A percentile compares a stretch with the other conserved stretches of the same genome.
phyloP scores from a whole-genome alignment of 2,329 filamentous ascomycete species.

The Penicillium sp. region DNA sequence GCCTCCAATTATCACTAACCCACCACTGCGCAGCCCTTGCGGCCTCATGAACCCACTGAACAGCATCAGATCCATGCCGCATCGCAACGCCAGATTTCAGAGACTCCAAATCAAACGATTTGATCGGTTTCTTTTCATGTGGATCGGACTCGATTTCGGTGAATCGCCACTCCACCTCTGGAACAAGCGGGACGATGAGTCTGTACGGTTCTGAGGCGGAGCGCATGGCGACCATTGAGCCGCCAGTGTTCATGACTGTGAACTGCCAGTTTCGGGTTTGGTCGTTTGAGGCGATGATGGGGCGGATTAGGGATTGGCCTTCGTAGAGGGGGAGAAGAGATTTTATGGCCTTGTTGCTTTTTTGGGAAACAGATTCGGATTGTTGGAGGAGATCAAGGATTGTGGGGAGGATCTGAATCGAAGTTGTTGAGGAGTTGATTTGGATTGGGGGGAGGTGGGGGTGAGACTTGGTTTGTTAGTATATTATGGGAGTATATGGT shows the following conservation, averaged over 20 bases:
- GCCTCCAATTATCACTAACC: constrained; percentile 35
- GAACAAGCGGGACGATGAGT: constrained; percentile 72
- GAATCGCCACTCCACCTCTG: constrained; percentile 58
- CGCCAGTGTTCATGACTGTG: constrained; percentile 37
- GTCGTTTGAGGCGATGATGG: constrained; percentile 35
- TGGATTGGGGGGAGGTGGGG: constrained; percentile 24
- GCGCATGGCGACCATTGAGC: constrained; percentile 62
- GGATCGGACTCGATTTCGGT: constrained; percentile 37
- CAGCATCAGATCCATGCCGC: constrained; percentile 33
- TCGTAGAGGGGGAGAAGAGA: constrained; percentile 49
- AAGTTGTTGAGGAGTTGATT: constrained; percentile 21
- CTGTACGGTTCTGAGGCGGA: constrained; percentile 73
- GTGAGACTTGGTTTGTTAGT: constrained; percentile 11
- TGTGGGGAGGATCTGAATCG: constrained; percentile 45
- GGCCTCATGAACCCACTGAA: constrained; percentile 37
- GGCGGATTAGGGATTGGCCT: constrained; percentile 49
- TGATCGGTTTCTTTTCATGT: constrained; percentile 33
- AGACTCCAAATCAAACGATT: constrained; percentile 31
- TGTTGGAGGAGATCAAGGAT: constrained; percentile 48
- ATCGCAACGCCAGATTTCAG: constrained; percentile 27
- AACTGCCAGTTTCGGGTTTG: constrained; percentile 38
- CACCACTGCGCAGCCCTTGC: constrained; percentile 41
- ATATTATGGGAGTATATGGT: not conserved
- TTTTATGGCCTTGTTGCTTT: constrained; percentile 33
- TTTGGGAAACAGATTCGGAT: constrained; percentile 41